Base-by-base conservation (phyloP, 1,284 basidiomycete genomes). In the Cronartium quercuum region DNA sequence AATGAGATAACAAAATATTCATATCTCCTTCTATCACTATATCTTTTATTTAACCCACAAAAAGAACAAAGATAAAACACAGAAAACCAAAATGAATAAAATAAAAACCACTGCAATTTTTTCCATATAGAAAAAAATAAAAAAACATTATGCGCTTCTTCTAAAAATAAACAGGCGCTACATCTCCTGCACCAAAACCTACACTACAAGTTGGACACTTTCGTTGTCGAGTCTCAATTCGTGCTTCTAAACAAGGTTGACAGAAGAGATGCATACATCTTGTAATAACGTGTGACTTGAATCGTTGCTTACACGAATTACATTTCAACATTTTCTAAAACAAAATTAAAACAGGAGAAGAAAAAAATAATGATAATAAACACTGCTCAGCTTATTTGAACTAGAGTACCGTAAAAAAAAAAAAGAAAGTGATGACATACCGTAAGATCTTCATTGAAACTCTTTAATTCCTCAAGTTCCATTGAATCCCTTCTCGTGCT, bases 161-260 rank as follows among this genome's bases (percentile, higher is more conserved):
- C 73, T 76, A 78, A 70, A 79, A 91, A 82, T 88, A 97, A 68
- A 98, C 83, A 65, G 87, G 86, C 81, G 92, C 88, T 29, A 94
- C 91, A 78, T 98, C 94, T 76, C 89, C 90, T 79, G 89, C 88
- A 6, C 90, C 89, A 83, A 98, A 98, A 0, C 87, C 84, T 47
- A 91, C 80, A 77, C 90, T 90, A 82, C 95, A 98, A 24, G 90
- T 89, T 18, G 95, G 95, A 82, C 95, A 98, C 83, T 97, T 97
- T 63, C 95, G 89, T 82, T 97, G 94, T 76, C 95, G 88, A 37
- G 91, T 94, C 65, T 90, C 85, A 78, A 98, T 87, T 44, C 96
- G 88, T 35, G 89, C 85, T 78, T 97, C 94, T 62, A 98, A 87
- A 81, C 95, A 88, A 24, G 61, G 51, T 2, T 67, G 51, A 57